phyloP scores from a whole-genome alignment of 495 filamentous ascomycete species.

The Talaromyces adpressus region DNA sequence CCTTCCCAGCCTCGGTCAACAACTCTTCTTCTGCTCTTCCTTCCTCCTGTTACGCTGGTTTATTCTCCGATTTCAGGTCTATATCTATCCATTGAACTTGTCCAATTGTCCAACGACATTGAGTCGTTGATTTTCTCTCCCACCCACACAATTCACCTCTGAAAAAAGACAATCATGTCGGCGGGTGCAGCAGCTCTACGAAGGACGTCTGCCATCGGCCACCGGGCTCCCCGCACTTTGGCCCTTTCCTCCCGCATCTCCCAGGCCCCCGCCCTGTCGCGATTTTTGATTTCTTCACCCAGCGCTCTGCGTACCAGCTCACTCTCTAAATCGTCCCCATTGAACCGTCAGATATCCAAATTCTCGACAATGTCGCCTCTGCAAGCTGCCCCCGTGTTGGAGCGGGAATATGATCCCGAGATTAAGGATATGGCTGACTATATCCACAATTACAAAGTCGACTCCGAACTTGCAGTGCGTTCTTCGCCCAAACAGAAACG shows the following conservation, averaged over 20 bases:
- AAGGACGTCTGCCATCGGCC: constrained; percentile 31
- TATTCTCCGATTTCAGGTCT: constrained; percentile 1
- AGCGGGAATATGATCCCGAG: constrained; percentile 74
- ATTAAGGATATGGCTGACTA: constrained; percentile 92
- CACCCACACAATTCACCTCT: not conserved
- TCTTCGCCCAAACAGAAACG: not conserved
- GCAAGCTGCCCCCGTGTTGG: constrained; percentile 29
- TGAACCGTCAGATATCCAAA: constrained; percentile 19
- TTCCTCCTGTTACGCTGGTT: not conserved
- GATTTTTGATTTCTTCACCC: constrained; percentile 10
- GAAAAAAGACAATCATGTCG: not conserved
- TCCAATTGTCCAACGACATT: not conserved
- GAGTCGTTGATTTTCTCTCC: not conserved
- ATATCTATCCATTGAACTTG: not conserved
- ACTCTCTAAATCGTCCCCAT: not conserved
- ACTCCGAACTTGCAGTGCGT: constrained; percentile 87
- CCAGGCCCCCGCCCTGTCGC: constrained; percentile 23
- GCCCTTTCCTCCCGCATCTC: constrained; percentile 32
- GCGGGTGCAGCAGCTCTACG: constrained; percentile 25
- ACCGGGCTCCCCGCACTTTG: constrained; percentile 42
- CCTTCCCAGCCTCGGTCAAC: not conserved
- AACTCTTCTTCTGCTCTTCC: not conserved
- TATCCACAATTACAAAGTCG: constrained; percentile 83
- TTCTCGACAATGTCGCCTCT: constrained; percentile 46
- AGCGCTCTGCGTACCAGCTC: constrained; percentile 13